These are phyloP conservation scores for Aspergillus pseudoviridinutans DNA, from an alignment of 2,329 filamentous ascomycete genomes.

Conservation along the genomic window DNA sequence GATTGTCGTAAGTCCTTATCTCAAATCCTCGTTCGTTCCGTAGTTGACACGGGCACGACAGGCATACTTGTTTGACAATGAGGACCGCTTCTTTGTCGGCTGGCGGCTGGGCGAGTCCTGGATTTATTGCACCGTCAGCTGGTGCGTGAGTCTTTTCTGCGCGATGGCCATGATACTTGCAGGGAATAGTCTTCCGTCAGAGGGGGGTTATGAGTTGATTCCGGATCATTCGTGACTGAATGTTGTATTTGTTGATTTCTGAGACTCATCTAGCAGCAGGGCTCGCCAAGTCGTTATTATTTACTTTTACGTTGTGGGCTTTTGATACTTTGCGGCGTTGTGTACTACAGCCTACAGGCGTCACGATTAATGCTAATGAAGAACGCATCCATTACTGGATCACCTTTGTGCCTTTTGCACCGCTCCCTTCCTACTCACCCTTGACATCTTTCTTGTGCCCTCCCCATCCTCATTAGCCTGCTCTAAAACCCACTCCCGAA, in stretches of 20 bases:
- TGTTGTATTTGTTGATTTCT: background rate
- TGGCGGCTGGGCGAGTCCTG: slow-evolving; percentile 79
- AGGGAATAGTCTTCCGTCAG: slow-evolving; percentile 67
- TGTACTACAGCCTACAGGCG: slow-evolving; percentile 7
- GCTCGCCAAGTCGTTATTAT: background rate
- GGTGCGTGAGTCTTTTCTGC: slow-evolving; percentile 52
- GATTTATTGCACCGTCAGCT: slow-evolving; percentile 64
- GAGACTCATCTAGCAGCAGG: background rate
- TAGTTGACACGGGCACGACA: slow-evolving; percentile 33
- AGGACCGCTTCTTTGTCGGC: slow-evolving; percentile 76
- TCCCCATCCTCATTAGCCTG: background rate
- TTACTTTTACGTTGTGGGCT: background rate
- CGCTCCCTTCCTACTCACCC: slow-evolving; percentile 2
- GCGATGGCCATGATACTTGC: slow-evolving; percentile 60
- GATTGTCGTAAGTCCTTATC: slow-evolving; percentile 65
- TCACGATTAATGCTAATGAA: slow-evolving; percentile 11
- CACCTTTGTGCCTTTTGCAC: slow-evolving; percentile 2
- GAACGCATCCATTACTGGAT: background rate
- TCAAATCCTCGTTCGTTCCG: background rate
- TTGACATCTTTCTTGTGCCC: background rate
- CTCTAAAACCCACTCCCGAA: slow-evolving; percentile 17
- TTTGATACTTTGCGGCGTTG: background rate
- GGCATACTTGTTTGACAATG: slow-evolving; percentile 79
- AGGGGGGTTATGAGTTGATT: slow-evolving; percentile 83
- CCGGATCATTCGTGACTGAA: slow-evolving; percentile 36